Conservation (phyloP, 257 asterid species). For the Ophiorrhiza pumila region DNA sequence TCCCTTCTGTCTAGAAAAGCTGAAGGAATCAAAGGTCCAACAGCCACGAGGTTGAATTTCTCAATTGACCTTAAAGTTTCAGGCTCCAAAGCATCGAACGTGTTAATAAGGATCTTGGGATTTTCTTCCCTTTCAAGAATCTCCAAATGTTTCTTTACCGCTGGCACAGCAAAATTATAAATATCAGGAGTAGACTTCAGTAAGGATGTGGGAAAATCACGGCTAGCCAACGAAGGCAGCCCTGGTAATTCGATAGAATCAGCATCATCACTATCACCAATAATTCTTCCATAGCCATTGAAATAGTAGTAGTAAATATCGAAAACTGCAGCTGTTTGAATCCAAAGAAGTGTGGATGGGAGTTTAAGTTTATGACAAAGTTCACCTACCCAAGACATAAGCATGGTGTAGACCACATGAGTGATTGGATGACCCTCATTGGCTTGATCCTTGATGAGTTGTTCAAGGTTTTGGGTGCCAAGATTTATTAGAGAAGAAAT, state of each 20-base stretch:
- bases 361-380: conserved; percentile 49
- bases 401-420: conserved; percentile 41
- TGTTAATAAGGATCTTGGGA: conserved; percentile 45
- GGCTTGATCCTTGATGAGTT: conserved; percentile 15
- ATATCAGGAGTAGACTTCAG: conserved; percentile 19
- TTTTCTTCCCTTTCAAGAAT: conserved; percentile 24
- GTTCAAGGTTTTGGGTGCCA: conserved; percentile 35
- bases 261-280: neutral
- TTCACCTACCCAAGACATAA: conserved; percentile 51
- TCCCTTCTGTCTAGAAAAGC: conserved; percentile 37
- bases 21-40: conserved; percentile 55
- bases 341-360: conserved; percentile 58
- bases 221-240: conserved; percentile 28
- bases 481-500: conserved; percentile 21
- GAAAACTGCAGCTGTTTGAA: conserved; percentile 60
- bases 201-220: conserved; percentile 56
- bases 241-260: conserved; percentile 44
- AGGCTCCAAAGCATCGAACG: conserved; percentile 38
- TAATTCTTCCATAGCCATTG: conserved; percentile 38
- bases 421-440: conserved; percentile 43
- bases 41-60: conserved; percentile 26
- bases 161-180: conserved; percentile 19
- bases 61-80: conserved; percentile 28
- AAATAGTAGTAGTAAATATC: conserved; percentile 49
- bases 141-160: conserved; percentile 46